Percentiles rank a stretch among this genome's conserved stretches.
Conservation (phyloP, 306 rosid species). For the Dicorynia guianensis region DNA sequence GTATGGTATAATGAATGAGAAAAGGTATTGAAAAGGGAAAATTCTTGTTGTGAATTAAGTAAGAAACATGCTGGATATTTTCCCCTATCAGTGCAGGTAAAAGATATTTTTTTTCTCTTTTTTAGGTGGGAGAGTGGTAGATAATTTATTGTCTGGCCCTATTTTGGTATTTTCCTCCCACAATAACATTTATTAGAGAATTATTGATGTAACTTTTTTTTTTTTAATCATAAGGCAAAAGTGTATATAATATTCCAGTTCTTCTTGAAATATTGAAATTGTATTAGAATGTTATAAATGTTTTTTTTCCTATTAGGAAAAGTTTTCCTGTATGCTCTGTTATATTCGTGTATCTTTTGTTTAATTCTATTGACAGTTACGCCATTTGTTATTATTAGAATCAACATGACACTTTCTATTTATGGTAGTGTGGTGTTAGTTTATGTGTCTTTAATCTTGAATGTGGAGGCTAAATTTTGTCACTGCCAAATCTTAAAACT, state of each 20-base stretch:
- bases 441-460: background rate
- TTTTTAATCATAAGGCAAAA: too few relatives aligned
- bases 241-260: too few relatives aligned
- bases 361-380: background rate
- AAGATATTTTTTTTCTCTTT: too few relatives aligned
- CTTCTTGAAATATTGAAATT: background rate
- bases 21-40: background rate
- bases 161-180: too few relatives aligned
- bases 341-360: background rate
- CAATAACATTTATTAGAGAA: too few relatives aligned
- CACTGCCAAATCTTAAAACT: too few relatives aligned
- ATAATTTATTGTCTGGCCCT: too few relatives aligned
- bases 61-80: constrained; percentile 22
- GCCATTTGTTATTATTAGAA: constrained; percentile 12
- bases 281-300: background rate
- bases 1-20: constrained; percentile 13
- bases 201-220: too few relatives aligned
- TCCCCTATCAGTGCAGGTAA: background rate
- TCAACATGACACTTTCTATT: constrained; percentile 8
- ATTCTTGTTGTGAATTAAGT: constrained; percentile 9
- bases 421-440: background rate
- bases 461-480: too few relatives aligned
- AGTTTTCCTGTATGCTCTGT: constrained; percentile 11
- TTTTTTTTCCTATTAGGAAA: constrained; percentile 21
- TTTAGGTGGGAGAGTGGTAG: too few relatives aligned